Evolutionary conservation across 2,329 filamentous ascomycete genomes (phyloP), one percentile per base, ranked within the genome.

Genomic region (Curvularia hawaiiensis): DNA sequence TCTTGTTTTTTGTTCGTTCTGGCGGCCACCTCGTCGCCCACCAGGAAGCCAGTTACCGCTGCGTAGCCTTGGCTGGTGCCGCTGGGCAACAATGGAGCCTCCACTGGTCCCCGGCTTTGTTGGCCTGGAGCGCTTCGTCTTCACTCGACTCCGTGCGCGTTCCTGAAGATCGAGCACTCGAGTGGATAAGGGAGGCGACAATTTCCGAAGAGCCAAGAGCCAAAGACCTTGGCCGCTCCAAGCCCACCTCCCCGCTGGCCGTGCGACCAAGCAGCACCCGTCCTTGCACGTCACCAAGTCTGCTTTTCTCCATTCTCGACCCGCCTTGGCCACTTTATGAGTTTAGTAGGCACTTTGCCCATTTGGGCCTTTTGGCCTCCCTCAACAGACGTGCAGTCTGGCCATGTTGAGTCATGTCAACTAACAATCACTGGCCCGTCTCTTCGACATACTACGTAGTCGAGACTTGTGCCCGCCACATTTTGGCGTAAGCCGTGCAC

Each of bases 181-280:
- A 18, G 50, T 51, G 43, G 50, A 31, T 57, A 55, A 50, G 51
- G 41, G 44, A 54, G 46, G 46, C 39, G 54, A 52, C 55, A 60
- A 60, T 51, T 51, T 60, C 58, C 47, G 48, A 51, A 18, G 16
- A 26, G 52, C 55, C 55, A 58, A 52, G 55, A 54, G 33, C 44
- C 58, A 26, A 48, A 47, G 56, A 51, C 50, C 62, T 64, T 64
- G 62, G 62, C 62, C 38, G 31, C 46, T 56, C 50, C 49, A 52
- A 50, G 49, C 31, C 51, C 38, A 46, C 39, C 38, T 50, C 48
- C 48, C 44, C 52, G 59, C 56, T n/a, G 18, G 6, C 38, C 16
- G 24, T 40, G 38, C 41, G 41, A 20, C 40, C 33, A 46, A 4
- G 35, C 16, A n/a, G 49, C 12, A 30, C 33, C 11, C n/a, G 47